phyloP scores from a whole-genome alignment of 371 early-diverging fungal species.

The Lichtheimia hyalospora region DNA sequence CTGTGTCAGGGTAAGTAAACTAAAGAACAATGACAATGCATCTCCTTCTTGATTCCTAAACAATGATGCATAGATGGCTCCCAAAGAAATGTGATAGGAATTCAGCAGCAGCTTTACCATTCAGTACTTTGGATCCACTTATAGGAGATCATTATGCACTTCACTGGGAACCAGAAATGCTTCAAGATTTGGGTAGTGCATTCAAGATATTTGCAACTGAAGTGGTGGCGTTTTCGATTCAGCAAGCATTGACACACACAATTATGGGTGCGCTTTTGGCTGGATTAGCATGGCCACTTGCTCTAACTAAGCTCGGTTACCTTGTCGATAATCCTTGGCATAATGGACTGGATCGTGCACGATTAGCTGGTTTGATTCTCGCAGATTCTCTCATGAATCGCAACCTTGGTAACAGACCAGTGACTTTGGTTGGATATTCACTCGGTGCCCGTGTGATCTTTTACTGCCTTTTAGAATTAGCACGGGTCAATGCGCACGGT shows the following conservation, averaged over 20 bases:
- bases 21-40: constrained; percentile 31
- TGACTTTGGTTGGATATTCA: constrained; percentile 90
- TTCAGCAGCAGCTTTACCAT: constrained; percentile 74
- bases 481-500: constrained; percentile 77
- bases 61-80: constrained; percentile 31
- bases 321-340: constrained; percentile 97
- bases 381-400: constrained; percentile 80
- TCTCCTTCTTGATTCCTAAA: neutral
- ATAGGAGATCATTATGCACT: constrained; percentile 83
- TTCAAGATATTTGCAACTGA: constrained; percentile 86
- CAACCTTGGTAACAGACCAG: constrained; percentile 81
- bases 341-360: constrained; percentile 81
- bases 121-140: constrained; percentile 71
- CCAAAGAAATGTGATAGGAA: constrained; percentile 54
- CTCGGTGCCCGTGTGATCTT: constrained; percentile 93
- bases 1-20: constrained; percentile 78
- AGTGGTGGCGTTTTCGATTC: constrained; percentile 80
- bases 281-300: constrained; percentile 87
- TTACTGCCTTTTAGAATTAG: constrained; percentile 86
- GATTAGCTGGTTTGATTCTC: constrained; percentile 81
- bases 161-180: constrained; percentile 86
- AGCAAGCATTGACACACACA: constrained; percentile 86
- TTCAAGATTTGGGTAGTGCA: constrained; percentile 80
- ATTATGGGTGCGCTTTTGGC: constrained; percentile 81
- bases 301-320: constrained; percentile 86